Evolutionary conservation across 2,329 filamentous ascomycete species (phyloP), one percentile per base, ranked within the genome.

Genomic region (Penicillium sp.): DNA sequence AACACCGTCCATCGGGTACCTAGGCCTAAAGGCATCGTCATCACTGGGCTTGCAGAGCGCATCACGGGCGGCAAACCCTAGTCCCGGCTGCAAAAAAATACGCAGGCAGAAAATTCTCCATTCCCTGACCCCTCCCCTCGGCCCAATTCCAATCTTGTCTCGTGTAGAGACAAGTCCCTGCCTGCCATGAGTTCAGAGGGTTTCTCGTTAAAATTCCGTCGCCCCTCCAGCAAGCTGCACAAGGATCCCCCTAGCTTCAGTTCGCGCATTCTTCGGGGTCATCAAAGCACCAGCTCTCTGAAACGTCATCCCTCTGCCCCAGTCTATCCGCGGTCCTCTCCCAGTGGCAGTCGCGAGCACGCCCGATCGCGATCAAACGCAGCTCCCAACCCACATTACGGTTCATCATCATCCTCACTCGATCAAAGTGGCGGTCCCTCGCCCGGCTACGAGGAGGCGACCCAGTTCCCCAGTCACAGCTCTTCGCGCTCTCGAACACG

Each of bases 261-360:
- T 58, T 71, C 70, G 50, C 68, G 69, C 53, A 68, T 73, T 54
- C 69, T 76, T 56, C 71, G 70, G 52, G 75, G 70, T 59, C 74
- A 74, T 56, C 69, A 74, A 57, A 76, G 72, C 61, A 69, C 67
- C 57, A 70, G 69, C 42, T 73, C 73, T 46, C 68, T 78, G 51
- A 76, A 74, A 59, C 69, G 76, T 61, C 74, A 77, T 60, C 76
- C 76, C 29, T 78, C 76, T 49, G 75, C 75, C 23, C 74, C 74
- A 24, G 70, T 74, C 31, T 74, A 74, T 52, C 74, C 74, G 28
- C 74, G 74, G 43, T 75, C 71, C 42, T 73, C 72, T 52, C 65
- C 66, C 46, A 68, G 64, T 57, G 64, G 65, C 51, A 70, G 65
- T 63, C 68, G 69, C 62, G 72, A 77, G 61, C 74, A 75, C 61